Evolutionary conservation across 177 flowering plant genomes (phyloP).

Genomic region (Vitis hybrid): DNA sequence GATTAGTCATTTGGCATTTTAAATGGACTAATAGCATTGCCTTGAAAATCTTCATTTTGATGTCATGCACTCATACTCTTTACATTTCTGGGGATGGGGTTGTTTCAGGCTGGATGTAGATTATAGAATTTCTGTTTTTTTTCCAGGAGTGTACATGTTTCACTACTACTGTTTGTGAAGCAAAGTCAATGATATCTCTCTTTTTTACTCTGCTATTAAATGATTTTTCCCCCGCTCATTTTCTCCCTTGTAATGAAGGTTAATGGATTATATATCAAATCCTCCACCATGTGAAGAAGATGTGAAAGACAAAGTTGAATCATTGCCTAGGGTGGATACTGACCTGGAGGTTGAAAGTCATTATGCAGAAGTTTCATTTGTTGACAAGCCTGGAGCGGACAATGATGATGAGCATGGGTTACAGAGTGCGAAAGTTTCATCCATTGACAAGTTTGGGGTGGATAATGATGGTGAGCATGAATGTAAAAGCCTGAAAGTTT

Average conservation of each 20-base stretch:
- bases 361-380: constrained; percentile 1
- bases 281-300: neutral
- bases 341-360: constrained; percentile 6
- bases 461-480: constrained; percentile 5
- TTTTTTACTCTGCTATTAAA: neutral
- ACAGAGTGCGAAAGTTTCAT: constrained; percentile 5
- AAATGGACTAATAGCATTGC: too few relatives aligned
- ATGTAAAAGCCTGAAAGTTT: constrained; percentile 8
- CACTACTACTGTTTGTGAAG: neutral
- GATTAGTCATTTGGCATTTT: too few relatives aligned
- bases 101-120: neutral
- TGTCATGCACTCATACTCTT: neutral
- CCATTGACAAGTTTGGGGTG: constrained; percentile 1
- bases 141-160: too few relatives aligned
- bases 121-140: too few relatives aligned
- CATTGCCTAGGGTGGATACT: constrained; percentile 1
- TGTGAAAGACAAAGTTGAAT: neutral
- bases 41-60: too few relatives aligned
- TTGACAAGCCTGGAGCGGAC: constrained; percentile 1
- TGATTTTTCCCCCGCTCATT: neutral
- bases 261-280: constrained; percentile 16
- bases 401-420: constrained; percentile 1
- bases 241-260: constrained; percentile 9
- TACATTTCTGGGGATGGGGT: neutral
- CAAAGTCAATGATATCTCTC: neutral